Conservation (phyloP, 805 yeast species). For the Wickerhamomyces chambardii region DNA sequence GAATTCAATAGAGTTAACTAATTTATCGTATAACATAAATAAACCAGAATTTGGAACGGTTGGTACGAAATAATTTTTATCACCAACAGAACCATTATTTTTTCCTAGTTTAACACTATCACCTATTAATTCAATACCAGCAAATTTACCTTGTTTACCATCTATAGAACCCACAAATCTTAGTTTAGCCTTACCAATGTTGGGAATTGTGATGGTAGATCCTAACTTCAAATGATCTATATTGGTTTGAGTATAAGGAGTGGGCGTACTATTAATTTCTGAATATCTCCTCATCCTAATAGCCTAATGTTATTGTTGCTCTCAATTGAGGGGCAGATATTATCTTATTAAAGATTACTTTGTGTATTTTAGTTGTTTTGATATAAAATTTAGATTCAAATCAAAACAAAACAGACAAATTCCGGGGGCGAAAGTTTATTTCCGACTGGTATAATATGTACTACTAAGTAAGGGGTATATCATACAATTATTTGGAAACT, state of each 20-base stretch:
- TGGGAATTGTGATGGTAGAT: conserved; percentile 39
- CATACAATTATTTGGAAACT: no score
- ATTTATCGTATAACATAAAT: conserved; percentile 52
- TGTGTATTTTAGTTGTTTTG: no score
- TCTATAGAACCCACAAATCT: conserved; percentile 67
- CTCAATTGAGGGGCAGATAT: no score
- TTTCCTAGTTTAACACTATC: conserved; percentile 60
- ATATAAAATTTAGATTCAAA: no score
- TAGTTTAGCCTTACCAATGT: conserved; percentile 60
- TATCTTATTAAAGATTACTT: no score
- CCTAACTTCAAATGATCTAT: conserved; percentile 8
- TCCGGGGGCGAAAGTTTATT: no score
- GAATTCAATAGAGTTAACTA: conserved; percentile 9
- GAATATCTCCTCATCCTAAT: conserved; percentile 1
- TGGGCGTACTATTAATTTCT: conserved; percentile 2
- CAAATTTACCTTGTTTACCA: conserved; percentile 68
- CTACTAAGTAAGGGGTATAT: no score
- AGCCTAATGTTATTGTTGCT: no score
- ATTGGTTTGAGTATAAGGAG: conserved; percentile 1
- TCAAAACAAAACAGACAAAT: no score
- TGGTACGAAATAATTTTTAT: conserved; percentile 60
- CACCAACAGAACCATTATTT: conserved; percentile 78
- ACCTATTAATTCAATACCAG: conserved; percentile 81
- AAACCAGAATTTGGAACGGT: conserved; percentile 60
- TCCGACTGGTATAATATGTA: no score